A percentile compares a stretch with the other conserved stretches of the same genome.
Conservation (phyloP, 805 yeast species). For the Metschnikowia drakensbergensis region DNA sequence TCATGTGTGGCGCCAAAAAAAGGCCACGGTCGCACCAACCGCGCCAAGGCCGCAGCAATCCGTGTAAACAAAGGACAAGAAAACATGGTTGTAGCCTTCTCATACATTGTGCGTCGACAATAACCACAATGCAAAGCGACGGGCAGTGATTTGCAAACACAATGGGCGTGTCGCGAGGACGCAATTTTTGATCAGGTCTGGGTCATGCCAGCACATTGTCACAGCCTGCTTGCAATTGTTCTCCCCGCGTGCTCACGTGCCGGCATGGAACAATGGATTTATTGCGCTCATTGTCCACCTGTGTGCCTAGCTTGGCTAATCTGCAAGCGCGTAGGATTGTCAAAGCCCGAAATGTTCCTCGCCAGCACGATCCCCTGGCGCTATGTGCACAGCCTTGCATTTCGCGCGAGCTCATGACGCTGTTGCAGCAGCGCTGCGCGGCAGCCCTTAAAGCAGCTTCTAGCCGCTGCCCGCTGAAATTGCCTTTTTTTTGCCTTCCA, state of each 20-base stretch:
- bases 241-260: not conserved
- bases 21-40: not conserved
- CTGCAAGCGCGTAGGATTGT: not conserved
- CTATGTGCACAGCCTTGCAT: not conserved
- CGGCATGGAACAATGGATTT: too few relatives aligned
- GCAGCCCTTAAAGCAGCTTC: not conserved
- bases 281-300: not conserved
- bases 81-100: not conserved
- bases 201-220: too few relatives aligned
- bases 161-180: too few relatives aligned
- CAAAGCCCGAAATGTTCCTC: constrained; percentile 2
- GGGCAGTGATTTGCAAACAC: too few relatives aligned
- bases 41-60: not conserved
- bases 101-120: too few relatives aligned
- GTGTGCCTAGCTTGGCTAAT: not conserved
- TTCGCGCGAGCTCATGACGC: not conserved
- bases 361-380: not conserved
- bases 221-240: not conserved
- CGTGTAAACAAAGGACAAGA: not conserved
- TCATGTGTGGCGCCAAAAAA: not conserved
- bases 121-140: too few relatives aligned
- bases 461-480: not conserved
- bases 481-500: not conserved
- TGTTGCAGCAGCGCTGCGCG: constrained; percentile 2
- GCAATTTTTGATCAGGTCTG: too few relatives aligned